Evolutionary conservation across 164 flowering plant species (phyloP).

Genomic region (Macadamia tetraphylla): DNA sequence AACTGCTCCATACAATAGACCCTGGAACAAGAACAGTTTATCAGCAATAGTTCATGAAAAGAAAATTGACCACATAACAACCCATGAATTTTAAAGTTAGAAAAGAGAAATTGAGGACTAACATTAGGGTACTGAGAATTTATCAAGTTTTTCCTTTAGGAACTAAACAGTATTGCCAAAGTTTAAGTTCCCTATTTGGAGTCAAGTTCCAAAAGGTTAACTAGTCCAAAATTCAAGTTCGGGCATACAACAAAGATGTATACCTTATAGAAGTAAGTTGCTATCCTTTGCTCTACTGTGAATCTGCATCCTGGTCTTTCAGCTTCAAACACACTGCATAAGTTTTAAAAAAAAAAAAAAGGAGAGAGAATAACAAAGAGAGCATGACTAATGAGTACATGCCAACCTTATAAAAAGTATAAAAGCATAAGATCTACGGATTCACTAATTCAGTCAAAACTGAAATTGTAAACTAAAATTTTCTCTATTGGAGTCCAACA

Average conservation of each 20-base stretch:
- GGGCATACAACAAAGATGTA: neutral
- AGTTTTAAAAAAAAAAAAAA: neutral
- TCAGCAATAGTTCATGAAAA: neutral
- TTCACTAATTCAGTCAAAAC: neutral
- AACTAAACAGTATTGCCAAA: too few relatives aligned
- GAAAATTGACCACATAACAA: neutral
- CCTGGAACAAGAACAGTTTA: conserved; percentile 40
- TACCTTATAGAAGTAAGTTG: conserved; percentile 63
- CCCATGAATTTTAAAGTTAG: neutral
- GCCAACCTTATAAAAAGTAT: neutral
- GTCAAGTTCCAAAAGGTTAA: neutral
- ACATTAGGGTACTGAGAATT: too few relatives aligned
- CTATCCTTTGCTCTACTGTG: conserved; percentile 27
- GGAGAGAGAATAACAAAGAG: neutral
- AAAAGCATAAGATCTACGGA: neutral
- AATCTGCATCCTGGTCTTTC: conserved; percentile 36
- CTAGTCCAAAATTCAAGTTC: neutral
- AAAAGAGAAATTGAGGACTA: neutral
- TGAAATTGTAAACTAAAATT: neutral
- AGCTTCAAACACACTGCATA: conserved; percentile 41
- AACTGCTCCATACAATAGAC: conserved; percentile 72
- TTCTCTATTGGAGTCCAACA: neutral
- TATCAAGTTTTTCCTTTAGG: too few relatives aligned
- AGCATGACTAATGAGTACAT: neutral
- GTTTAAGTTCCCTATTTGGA: neutral